Conservation (phyloP, 176 grass and related monocot genomes). For the Raddia distichophylla region DNA sequence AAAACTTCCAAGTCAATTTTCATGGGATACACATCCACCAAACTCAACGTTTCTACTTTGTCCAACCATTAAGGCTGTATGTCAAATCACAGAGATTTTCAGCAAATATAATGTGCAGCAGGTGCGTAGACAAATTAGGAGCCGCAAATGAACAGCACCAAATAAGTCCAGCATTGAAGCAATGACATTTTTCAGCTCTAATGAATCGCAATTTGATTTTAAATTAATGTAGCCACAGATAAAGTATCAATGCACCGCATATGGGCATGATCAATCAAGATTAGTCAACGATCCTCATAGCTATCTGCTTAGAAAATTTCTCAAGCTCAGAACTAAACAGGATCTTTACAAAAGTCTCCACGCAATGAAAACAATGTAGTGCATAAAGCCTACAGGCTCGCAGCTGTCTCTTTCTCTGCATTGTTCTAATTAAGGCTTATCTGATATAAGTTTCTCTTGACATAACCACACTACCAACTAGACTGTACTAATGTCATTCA, state of each 20-base stretch:
- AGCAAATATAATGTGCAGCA: not conserved
- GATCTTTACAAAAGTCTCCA: not conserved
- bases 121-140: not conserved
- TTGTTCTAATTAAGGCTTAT: not conserved
- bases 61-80: not conserved
- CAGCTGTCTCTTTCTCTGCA: not conserved
- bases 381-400: not conserved
- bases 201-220: not conserved
- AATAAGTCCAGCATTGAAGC: not conserved
- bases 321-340: slow-evolving; percentile 18
- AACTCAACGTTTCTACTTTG: not conserved
- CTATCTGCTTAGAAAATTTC: not conserved
- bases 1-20: no score
- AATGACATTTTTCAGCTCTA: not conserved
- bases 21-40: no score
- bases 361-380: not conserved
- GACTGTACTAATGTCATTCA: not conserved
- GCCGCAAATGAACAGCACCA: not conserved
- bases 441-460: slow-evolving; percentile 16
- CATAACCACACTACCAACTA: slow-evolving; percentile 15
- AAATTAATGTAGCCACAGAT: not conserved
- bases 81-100: not conserved
- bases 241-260: not conserved
- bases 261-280: not conserved
- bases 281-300: not conserved